Evolutionary conservation across 257 asterid genomes (phyloP).

Genomic region (Sherardia arvensis): DNA sequence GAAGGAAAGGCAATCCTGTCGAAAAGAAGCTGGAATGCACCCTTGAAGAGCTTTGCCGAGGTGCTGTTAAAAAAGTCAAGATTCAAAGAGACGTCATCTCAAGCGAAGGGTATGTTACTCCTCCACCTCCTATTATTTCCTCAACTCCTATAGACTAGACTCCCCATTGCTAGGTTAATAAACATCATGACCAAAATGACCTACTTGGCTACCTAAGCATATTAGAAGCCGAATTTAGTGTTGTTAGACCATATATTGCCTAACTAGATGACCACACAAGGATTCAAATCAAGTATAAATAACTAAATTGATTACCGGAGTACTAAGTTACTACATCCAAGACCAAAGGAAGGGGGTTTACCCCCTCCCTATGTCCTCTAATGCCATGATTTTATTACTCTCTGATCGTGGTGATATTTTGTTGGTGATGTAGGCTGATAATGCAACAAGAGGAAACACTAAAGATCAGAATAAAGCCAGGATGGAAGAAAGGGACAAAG

Average conservation of each 20-base stretch:
- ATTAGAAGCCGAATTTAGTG: neutral
- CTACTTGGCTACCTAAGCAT: neutral
- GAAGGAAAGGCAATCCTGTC: constrained; percentile 54
- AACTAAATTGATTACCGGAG: neutral
- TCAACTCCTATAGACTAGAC: neutral
- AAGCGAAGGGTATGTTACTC: constrained; percentile 47
- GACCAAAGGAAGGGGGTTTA: no score
- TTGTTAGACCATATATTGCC: neutral
- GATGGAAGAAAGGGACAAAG: constrained; percentile 88
- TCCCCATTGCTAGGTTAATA: neutral
- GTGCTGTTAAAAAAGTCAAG: constrained; percentile 66
- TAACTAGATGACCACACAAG: neutral
- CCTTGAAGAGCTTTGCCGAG: constrained; percentile 74
- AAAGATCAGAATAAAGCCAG: constrained; percentile 64
- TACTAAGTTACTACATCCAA: neutral
- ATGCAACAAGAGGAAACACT: constrained; percentile 69
- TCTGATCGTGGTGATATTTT: neutral
- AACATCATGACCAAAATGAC: neutral
- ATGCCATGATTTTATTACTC: neutral
- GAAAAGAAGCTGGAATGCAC: constrained; percentile 75
- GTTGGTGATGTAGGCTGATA: constrained; percentile 42
- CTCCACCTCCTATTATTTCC: neutral
- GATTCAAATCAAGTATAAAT: neutral
- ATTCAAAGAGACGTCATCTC: constrained; percentile 78
- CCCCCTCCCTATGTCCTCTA: neutral